Percentiles rank a stretch among this genome's conserved stretches.
Conservation (phyloP, 352 stramenopile species). For the Globisporangium orthogonon region DNA sequence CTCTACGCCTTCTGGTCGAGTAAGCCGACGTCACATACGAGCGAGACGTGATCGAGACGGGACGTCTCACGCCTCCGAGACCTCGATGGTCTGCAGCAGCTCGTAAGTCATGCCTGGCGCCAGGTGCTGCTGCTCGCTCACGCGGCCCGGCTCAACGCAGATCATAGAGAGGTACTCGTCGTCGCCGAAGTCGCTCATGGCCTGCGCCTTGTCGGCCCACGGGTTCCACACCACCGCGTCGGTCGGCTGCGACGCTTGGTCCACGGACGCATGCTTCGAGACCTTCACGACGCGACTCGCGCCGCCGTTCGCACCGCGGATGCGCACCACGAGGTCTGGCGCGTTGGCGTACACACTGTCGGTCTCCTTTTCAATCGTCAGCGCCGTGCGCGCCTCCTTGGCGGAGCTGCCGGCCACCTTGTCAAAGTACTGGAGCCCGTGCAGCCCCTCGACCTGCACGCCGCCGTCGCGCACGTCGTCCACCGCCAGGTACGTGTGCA, state of each 20-base stretch:
- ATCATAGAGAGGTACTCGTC: constrained; percentile 95
- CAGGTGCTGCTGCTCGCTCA: constrained; percentile 64
- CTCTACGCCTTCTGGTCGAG: no score
- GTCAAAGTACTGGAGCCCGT: constrained; percentile 82
- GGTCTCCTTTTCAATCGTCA: not conserved
- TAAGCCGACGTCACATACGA: no score
- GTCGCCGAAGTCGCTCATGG: constrained; percentile 92
- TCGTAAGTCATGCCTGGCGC: constrained; percentile 4
- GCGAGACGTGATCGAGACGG: no score
- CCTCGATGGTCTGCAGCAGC: not conserved
- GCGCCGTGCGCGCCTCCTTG: not conserved
- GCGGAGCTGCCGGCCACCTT: constrained; percentile 63
- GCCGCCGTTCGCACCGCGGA: constrained; percentile 40
- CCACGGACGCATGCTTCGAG: constrained; percentile 62
- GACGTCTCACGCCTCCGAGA: not conserved
- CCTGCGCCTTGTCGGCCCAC: constrained; percentile 89
- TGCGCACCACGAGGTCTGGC: constrained; percentile 58
- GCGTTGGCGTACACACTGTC: constrained; percentile 78
- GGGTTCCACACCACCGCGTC: constrained; percentile 95
- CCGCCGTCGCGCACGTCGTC: not conserved
- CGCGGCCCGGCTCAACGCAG: constrained; percentile 92
- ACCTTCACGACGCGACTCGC: constrained; percentile 61
- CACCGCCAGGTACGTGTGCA: not conserved
- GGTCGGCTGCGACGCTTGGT: constrained; percentile 28
- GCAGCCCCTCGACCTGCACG: constrained; percentile 71